Evolutionary conservation across 805 yeast genomes (phyloP).

Genomic region (Vanderwaltozyma yarrowii): DNA sequence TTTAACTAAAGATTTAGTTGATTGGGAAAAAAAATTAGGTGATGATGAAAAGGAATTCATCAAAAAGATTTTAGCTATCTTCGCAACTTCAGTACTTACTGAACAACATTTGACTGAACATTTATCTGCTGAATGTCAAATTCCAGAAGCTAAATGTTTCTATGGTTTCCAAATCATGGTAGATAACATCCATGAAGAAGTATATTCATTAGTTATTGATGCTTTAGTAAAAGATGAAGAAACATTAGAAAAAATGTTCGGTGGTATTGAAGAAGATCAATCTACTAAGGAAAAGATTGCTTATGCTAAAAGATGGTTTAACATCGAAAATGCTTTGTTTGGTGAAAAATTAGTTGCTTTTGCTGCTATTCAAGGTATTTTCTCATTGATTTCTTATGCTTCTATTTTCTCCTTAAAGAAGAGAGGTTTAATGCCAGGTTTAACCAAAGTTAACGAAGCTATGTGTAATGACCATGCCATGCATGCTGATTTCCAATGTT

Average conservation of each 20-base stretch:
- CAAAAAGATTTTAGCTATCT: slow-evolving; percentile 85
- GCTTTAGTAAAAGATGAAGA: slow-evolving; percentile 89
- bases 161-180: slow-evolving; percentile 99
- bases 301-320: slow-evolving; percentile 95
- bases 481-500: slow-evolving; percentile 95
- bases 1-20: slow-evolving; percentile 66
- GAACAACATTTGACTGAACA: slow-evolving; percentile 94
- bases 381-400: slow-evolving; percentile 94
- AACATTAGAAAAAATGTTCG: slow-evolving; percentile 76
- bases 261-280: slow-evolving; percentile 86
- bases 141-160: slow-evolving; percentile 95
- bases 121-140: slow-evolving; percentile 91
- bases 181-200: slow-evolving; percentile 97
- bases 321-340: slow-evolving; percentile 64
- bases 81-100: slow-evolving; percentile 93
- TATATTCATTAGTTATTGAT: slow-evolving; percentile 87
- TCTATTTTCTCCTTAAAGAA: slow-evolving; percentile 95
- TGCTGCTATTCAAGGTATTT: slow-evolving; percentile 97
- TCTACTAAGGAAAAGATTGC: slow-evolving; percentile 90
- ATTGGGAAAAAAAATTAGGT: slow-evolving; percentile 52
- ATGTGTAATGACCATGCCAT: slow-evolving; percentile 96
- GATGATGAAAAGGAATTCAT: slow-evolving; percentile 86
- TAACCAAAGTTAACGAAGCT: slow-evolving; percentile 89
- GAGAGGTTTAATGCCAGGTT: slow-evolving; percentile 96
- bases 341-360: slow-evolving; percentile 94